Conservation (phyloP, 2,329 filamentous ascomycete genomes). For the Magnaporthiopsis poae region DNA sequence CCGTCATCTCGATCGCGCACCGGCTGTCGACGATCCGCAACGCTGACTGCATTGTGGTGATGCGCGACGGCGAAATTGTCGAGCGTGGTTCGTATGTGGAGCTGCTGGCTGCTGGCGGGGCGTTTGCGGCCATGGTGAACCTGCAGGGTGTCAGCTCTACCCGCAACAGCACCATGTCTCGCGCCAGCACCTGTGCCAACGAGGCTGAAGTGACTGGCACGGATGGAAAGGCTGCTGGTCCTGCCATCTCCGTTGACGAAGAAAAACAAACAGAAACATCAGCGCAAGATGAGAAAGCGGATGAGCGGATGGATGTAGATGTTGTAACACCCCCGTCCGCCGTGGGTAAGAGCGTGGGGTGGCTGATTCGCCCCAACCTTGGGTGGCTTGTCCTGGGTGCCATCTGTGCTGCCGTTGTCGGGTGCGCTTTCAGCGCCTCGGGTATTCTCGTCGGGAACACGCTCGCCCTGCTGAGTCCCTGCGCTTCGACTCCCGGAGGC, state of each 20-base stretch:
- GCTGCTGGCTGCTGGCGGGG: constrained; percentile 32
- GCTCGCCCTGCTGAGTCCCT: constrained; percentile 46
- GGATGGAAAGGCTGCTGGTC: neutral
- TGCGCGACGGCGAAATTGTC: constrained; percentile 43
- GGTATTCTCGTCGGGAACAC: constrained; percentile 53
- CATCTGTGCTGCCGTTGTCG: constrained; percentile 41
- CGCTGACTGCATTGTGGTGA: constrained; percentile 52
- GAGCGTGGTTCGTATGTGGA: constrained; percentile 50
- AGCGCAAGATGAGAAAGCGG: neutral
- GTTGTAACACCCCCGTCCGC: neutral
- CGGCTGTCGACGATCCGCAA: constrained; percentile 42
- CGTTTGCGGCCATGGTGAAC: constrained; percentile 39
- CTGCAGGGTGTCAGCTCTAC: constrained; percentile 14
- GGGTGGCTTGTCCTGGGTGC: constrained; percentile 35
- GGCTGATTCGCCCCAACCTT: constrained; percentile 25
- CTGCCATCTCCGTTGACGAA: neutral
- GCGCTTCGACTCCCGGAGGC: constrained; percentile 32
- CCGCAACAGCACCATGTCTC: constrained; percentile 6
- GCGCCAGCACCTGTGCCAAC: constrained; percentile 1
- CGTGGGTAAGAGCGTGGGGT: constrained; percentile 9
- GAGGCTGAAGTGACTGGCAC: neutral
- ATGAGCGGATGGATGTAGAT: neutral
- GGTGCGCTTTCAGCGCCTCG: constrained; percentile 46
- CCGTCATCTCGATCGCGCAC: constrained; percentile 53
- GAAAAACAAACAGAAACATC: neutral